Evolutionary conservation across 1,284 basidiomycete genomes (phyloP), one percentile per base, ranked within the genome.

Genomic region (Trichosporon sp.): DNA sequence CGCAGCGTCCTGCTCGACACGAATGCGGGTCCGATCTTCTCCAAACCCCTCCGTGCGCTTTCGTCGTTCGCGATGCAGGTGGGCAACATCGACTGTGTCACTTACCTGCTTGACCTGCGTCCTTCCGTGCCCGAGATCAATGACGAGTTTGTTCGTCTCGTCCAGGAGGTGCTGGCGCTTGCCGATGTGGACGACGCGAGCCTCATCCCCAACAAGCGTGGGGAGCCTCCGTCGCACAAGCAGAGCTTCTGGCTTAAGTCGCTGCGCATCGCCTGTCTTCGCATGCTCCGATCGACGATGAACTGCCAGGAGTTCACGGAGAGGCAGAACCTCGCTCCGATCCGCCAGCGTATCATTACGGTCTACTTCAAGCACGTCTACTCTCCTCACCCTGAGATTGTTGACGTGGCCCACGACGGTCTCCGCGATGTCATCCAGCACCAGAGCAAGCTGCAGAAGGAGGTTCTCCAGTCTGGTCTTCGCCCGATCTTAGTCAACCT

Each of bases 361-460:
- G 93, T 98, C 21, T 99, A 99, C 86, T 99, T 99, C 89, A 99
- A 99, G 85, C 96, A 96, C 14, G 88, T 99, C 61, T 99, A 99
- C 84, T 97, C 96, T 3, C 88, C 91, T 21, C 92, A 91, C n/a
- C 88, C 90, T 12, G 95, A 98, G 79, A 92, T 99, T 73, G 98
- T 98, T 78, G 91, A 96, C 77, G 95, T 95, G 10, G 96, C 97
- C 0, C 95, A 98, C 78, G 93, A 96, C 76, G 94, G 94, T 66
- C 88, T 99, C 64, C 89, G 92, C 74, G 91, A 93, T 84, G 94
- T 98, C 1, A 87, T 99, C 64, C 89, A 89, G 3, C 92, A 95
- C 78, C 95, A 98, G 83, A 92, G 90, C 77, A 91, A 96, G 74
- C 87, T 99, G 67, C 98, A 97, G 0, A 97, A 96, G 82, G 97